These are phyloP conservation scores for Podaxis pistillaris DNA, from an alignment of 768 basidiomycete genomes.

Conservation along the genomic window DNA sequence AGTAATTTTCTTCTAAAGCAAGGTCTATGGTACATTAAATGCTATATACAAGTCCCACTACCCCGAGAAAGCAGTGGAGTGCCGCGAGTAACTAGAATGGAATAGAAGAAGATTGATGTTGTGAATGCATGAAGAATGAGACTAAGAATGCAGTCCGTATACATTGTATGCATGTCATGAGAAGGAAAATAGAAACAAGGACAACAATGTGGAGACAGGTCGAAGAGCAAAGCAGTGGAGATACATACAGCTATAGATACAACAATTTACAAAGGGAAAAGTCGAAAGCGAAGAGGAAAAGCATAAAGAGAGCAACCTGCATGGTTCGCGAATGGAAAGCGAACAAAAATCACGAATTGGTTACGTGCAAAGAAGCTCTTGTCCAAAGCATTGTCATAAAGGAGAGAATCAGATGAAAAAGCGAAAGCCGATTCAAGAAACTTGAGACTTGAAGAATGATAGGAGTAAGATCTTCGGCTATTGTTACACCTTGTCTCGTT, in stretches of 20 bases:
- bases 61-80: neutral
- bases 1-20: neutral
- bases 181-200: neutral
- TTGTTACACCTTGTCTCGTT: slow-evolving; percentile 1
- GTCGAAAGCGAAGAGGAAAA: neutral
- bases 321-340: neutral
- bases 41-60: neutral
- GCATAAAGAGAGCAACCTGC: neutral
- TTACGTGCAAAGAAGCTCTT: neutral
- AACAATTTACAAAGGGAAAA: slow-evolving; percentile 24
- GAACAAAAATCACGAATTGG: neutral
- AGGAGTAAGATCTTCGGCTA: neutral
- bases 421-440: neutral
- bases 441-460: neutral
- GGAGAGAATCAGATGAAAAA: neutral
- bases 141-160: neutral
- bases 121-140: neutral
- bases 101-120: neutral
- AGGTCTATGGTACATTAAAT: neutral
- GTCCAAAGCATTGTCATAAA: neutral
- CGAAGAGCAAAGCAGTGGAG: neutral
- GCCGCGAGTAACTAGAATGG: neutral
- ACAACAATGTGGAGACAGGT: neutral
- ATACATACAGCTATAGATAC: slow-evolving; percentile 23
- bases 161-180: neutral